phyloP scores from a whole-genome alignment of 768 basidiomycete species.

The Mycena amicta region DNA sequence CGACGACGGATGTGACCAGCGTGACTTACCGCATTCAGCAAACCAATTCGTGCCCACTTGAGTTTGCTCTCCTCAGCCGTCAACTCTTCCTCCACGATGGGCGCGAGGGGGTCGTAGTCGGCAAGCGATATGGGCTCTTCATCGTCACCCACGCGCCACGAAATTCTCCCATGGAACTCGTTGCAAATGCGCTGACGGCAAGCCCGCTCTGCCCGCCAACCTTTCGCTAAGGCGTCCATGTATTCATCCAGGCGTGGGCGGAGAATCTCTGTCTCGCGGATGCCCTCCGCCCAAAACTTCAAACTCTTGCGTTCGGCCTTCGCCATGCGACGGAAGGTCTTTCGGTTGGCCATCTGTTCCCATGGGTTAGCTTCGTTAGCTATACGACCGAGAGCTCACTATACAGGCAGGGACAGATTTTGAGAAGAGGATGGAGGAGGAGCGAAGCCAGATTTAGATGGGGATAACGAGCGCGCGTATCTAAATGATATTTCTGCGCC shows the following conservation, averaged over 20 bases:
- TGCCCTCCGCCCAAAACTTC: constrained; percentile 1
- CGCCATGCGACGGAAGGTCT: too few relatives aligned
- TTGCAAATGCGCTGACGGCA: constrained; percentile 6
- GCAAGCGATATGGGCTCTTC: background rate
- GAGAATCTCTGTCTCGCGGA: background rate
- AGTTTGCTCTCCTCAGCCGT: background rate
- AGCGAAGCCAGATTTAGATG: too few relatives aligned
- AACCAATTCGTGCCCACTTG: background rate
- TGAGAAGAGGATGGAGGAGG: too few relatives aligned
- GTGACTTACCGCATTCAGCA: constrained; percentile 5
- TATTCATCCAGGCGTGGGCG: background rate
- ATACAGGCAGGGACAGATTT: too few relatives aligned
- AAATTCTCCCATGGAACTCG: constrained; percentile 1
- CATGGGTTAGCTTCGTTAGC: too few relatives aligned
- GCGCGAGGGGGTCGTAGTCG: background rate
- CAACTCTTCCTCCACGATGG: too few relatives aligned
- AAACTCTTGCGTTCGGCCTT: background rate
- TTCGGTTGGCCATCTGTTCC: too few relatives aligned
- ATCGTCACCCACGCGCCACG: background rate
- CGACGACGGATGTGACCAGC: background rate
- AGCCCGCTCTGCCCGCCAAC: background rate
- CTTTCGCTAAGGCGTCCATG: background rate
- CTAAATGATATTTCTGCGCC: too few relatives aligned
- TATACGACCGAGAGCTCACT: too few relatives aligned
- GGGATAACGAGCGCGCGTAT: too few relatives aligned